Evolutionary conservation across 257 asterid species (phyloP).

Genomic region (Eucommia ulmoides): DNA sequence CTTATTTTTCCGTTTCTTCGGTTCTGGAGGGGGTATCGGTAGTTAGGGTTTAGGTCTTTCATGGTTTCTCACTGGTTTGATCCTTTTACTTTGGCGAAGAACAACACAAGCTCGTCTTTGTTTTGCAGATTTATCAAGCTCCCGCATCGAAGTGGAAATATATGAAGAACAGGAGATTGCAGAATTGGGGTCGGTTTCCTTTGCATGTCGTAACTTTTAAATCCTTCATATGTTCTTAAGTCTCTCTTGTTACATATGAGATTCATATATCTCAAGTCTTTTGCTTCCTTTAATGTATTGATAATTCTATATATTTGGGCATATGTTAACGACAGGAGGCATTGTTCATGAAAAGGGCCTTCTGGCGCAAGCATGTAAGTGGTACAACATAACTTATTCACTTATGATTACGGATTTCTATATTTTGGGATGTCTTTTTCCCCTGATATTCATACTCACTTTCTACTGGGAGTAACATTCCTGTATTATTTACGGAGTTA

Average conservation of each 20-base stretch:
- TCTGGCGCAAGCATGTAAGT: constrained; percentile 76
- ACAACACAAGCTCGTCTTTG: neutral
- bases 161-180: constrained; percentile 77
- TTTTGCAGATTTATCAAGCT: constrained; percentile 51
- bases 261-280: neutral
- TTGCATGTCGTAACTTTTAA: neutral
- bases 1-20: neutral
- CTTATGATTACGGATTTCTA: too few relatives aligned
- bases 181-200: constrained; percentile 66
- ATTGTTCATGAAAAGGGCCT: constrained; percentile 92
- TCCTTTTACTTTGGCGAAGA: neutral
- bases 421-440: too few relatives aligned
- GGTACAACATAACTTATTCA: neutral
- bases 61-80: neutral
- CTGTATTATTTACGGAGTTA: too few relatives aligned
- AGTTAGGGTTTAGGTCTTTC: neutral
- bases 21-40: neutral
- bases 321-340: constrained; percentile 45
- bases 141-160: constrained; percentile 86
- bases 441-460: too few relatives aligned
- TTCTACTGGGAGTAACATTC: too few relatives aligned
- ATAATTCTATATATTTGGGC: neutral
- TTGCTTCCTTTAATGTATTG: neutral
- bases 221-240: neutral
- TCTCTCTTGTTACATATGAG: neutral